Percentiles rank a stretch among this genome's conserved stretches.
phyloP scores from a whole-genome alignment of 208 protist species.

The Leptomonas pyrrhocoris region DNA sequence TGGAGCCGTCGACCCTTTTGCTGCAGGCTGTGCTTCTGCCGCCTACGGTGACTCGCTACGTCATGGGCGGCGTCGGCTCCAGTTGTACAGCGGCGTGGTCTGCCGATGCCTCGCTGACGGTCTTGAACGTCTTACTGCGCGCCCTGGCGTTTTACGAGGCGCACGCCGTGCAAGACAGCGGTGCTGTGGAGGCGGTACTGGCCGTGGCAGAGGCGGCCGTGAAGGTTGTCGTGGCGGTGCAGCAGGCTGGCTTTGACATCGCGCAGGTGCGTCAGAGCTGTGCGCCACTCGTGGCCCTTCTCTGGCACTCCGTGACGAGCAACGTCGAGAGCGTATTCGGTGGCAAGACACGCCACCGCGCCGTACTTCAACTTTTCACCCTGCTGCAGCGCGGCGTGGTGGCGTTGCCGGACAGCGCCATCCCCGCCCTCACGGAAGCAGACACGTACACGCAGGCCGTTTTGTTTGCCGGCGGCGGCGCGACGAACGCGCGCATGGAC shows the following conservation, averaged over 20 bases:
- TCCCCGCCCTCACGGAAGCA: conserved; percentile 11
- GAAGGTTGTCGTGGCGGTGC: conserved; percentile 1
- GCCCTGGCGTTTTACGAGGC: conserved; percentile 14
- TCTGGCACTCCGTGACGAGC: conserved; percentile 5
- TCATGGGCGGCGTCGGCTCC: neutral
- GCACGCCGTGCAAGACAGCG: neutral
- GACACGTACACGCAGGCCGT: conserved; percentile 36
- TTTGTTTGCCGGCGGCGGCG: conserved; percentile 30
- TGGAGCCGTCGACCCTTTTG: conserved; percentile 7
- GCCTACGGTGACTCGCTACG: conserved; percentile 29
- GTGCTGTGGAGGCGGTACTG: neutral
- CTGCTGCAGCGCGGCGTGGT: conserved; percentile 14
- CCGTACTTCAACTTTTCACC: conserved; percentile 4
- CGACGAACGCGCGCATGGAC: conserved; percentile 9
- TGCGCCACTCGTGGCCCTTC: neutral
- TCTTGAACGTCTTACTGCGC: conserved; percentile 17
- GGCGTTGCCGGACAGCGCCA: conserved; percentile 14
- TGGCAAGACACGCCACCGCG: conserved; percentile 1
- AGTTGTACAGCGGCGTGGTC: neutral
- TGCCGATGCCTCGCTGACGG: neutral
- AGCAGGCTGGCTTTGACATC: conserved; percentile 1
- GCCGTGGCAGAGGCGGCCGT: conserved; percentile 16
- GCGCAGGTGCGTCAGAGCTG: conserved; percentile 7
- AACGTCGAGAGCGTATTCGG: neutral
- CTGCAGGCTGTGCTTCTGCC: conserved; percentile 37